Evolutionary conservation across 179 eudicot species (phyloP), one percentile per base, ranked within the genome.

Genomic region (Sideroxylon spinosum): DNA sequence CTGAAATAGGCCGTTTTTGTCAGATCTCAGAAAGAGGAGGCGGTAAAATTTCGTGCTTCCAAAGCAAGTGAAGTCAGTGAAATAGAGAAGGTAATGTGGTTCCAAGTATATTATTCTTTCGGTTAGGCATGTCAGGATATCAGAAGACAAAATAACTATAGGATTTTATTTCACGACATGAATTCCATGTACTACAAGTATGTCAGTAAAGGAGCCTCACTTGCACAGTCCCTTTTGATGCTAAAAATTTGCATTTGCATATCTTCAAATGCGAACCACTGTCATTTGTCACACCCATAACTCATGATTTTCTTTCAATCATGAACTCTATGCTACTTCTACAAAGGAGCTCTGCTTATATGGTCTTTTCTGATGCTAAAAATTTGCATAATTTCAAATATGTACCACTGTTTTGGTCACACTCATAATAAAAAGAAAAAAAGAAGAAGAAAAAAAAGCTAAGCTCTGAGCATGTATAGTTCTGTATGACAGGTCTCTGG

Each of bases 11-110:
- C 52, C 57, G 5, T 66, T 81, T 64, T 71, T 66, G 81, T 74
- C 86, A 96, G 99, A 88, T 37, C 80, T 78, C 98, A 96, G 83
- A 91, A 88, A 84, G 98, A 96, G 79, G 99, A 94, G 81, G 99
- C 99, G 32, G 79, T 96, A 73, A 88, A 91, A 84, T 96, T 96
- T 68, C 97, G 99, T 23, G 97, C 80, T 72, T 76, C 89, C 81
- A 96, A 92, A 83, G 86, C 89, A 84, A 88, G 78, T 85, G 99
- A 96, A 94, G 92, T 87, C 76, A 59, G 88, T 91, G 97, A 89
- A 81, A 83, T 88, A 68, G 99, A 92, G 84, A 95, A 90, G 98
- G 99, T 95, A 90, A 23, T 37, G 2, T 37, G n/a, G 20, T 46
- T 62, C 28, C 56, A 60, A 60, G 12, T 68, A 20, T 68, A 32